Conservation (phyloP, 495 filamentous ascomycete species). For the Thozetella sp. region DNA sequence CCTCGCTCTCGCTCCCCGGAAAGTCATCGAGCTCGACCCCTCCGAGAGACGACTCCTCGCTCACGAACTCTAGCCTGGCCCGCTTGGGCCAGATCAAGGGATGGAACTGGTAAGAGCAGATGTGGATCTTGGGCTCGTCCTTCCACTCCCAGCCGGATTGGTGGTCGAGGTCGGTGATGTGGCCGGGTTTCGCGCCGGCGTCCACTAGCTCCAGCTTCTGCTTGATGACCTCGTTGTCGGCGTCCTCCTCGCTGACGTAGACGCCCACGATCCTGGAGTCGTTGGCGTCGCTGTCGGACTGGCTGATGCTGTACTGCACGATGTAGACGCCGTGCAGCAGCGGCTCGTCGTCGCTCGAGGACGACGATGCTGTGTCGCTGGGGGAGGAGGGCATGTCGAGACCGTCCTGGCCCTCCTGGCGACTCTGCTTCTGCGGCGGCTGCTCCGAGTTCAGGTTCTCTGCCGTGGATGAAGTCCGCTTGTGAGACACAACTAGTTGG, state of each 20-base stretch:
- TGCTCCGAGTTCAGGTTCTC: not conserved
- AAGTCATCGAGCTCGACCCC: not conserved
- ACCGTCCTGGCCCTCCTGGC: not conserved
- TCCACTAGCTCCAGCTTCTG: not conserved
- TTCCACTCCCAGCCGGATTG: not conserved
- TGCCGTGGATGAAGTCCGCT: not conserved
- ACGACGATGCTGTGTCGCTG: not conserved
- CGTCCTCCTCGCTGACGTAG: conserved; percentile 3
- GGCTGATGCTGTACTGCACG: conserved; percentile 1
- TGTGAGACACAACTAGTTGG: not conserved
- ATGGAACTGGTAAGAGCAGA: conserved; percentile 3
- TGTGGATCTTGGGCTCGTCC: not conserved
- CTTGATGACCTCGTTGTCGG: not conserved
- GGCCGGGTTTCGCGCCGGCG: not conserved
- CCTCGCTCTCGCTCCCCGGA: not conserved
- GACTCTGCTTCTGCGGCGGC: not conserved
- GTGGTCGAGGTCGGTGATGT: not conserved
- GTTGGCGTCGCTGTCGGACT: not conserved
- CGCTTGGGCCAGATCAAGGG: not conserved
- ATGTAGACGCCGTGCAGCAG: not conserved
- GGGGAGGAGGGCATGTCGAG: not conserved
- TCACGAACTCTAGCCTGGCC: not conserved
- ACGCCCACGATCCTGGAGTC: not conserved
- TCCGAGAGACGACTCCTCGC: not conserved
- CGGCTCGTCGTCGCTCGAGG: not conserved